Evolutionary conservation across 176 grass and related monocot species (phyloP), one percentile per base, ranked within the genome.

Genomic region (Guadua angustifolia): DNA sequence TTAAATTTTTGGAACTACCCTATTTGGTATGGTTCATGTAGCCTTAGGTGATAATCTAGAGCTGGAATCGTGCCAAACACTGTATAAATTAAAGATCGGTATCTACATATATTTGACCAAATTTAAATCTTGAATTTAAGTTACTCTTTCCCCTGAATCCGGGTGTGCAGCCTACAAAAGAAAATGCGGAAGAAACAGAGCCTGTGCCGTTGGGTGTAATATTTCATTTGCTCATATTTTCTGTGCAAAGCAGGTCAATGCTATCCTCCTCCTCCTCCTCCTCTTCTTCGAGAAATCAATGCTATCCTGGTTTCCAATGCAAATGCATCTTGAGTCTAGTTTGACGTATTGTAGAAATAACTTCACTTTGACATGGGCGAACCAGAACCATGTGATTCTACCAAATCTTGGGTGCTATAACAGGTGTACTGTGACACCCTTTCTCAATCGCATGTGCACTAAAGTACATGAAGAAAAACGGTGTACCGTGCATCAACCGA

Each of bases 311-410:
- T 56, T 56, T 69, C 19, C 16, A 65, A 50, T 7, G 25, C 43
- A 18, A 12, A 67, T 14, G 46, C 35, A 25, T 68, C 19, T 22
- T 25, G 10, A 19, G 19, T 12, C 15, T 21, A 29, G 16, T 46
- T 63, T 10, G 57, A 78, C 39, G 14, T 17, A 79, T 45, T 9
- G 43, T 45, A 3, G 2, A 45, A 3, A 45, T 12, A 45, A 45
- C 44, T 45, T 45, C 44, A 3, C 44, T 68, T 68, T 11, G 7
- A 36, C 32, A 55, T 33, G 5, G 36, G 14, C 39, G 24, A 56
- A 56, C 8, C 79, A 71, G 71, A 78, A 69, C 52, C 64, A 79
- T 72, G 75, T 86, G 66, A 71, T 26, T 86, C 53, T 38, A 19
- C 53, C 74, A 57, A 71, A 85, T 85, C 83, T 51, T 24, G 21